Conservation (phyloP, 192 early-diverging fungal genomes). For the Coemansia umbellata region DNA sequence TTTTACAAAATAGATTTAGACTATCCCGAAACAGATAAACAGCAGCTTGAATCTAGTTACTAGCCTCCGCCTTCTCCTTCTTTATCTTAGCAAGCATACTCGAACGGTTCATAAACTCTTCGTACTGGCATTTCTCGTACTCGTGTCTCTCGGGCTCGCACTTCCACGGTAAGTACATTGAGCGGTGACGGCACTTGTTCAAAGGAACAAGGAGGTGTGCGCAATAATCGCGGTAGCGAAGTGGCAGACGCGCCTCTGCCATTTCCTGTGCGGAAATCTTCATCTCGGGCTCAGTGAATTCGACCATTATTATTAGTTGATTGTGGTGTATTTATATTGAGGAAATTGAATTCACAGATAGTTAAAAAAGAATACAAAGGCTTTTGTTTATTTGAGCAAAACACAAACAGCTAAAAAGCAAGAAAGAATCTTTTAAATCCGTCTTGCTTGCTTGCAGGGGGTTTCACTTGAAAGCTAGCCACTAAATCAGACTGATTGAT, state of each 20-base stretch:
- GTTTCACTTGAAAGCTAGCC: too few species aligned
- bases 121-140: conserved; percentile 96
- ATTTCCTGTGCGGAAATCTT: conserved; percentile 85
- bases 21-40: too few species aligned
- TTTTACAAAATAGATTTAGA: too few species aligned
- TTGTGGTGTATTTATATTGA: too few species aligned
- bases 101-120: conserved; percentile 62
- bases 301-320: conserved; percentile 20
- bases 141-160: conserved; percentile 83
- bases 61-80: conserved; percentile 1
- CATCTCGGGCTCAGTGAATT: conserved; percentile 62
- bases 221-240: conserved; percentile 92
- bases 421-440: too few species aligned
- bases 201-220: conserved; percentile 84
- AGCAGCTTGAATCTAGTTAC: too few species aligned
- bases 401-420: too few species aligned
- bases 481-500: too few species aligned
- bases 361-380: neutral
- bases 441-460: too few species aligned
- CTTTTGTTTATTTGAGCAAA: conserved; percentile 3
- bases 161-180: conserved; percentile 88
- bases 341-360: neutral
- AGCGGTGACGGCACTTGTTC: conserved; percentile 86
- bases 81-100: conserved; percentile 48
- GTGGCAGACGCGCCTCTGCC: conserved; percentile 73